Evolutionary conservation across 192 early-diverging fungal genomes (phyloP).

Genomic region (Polychytrium aggregatum): DNA sequence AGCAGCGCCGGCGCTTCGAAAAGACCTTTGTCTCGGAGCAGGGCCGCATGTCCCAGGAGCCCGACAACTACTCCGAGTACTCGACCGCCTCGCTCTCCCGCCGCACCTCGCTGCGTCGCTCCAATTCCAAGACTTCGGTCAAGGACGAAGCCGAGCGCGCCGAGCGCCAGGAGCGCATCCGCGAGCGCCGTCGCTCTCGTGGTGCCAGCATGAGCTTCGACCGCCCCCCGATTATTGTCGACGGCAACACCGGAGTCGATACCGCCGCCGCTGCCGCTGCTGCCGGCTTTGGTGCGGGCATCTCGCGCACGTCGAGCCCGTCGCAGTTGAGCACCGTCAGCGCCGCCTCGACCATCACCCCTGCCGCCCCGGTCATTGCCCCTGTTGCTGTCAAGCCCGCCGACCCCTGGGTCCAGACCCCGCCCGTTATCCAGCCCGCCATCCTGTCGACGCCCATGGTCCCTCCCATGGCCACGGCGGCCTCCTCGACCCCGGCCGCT

Average conservation of each 20-base stretch:
- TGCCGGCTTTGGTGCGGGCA: too few species aligned
- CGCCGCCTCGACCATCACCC: too few species aligned
- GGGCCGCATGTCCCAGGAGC: too few species aligned
- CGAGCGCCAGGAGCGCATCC: conserved; percentile 31
- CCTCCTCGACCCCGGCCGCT: not conserved
- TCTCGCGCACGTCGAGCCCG: too few species aligned
- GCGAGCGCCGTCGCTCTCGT: conserved; percentile 24
- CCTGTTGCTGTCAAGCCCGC: too few species aligned
- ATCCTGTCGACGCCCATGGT: not conserved
- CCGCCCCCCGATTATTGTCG: too few species aligned
- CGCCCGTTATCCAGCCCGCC: not conserved
- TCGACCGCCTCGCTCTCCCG: conserved; percentile 2
- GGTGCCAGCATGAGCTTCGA: not conserved
- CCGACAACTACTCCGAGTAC: too few species aligned
- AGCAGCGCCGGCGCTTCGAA: conserved; percentile 1
- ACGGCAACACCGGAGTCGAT: too few species aligned
- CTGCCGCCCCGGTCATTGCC: too few species aligned
- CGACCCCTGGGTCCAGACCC: not conserved
- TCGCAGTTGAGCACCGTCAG: too few species aligned
- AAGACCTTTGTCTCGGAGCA: too few species aligned
- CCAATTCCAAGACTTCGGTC: conserved; percentile 17
- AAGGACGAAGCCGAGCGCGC: conserved; percentile 23
- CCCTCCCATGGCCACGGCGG: not conserved
- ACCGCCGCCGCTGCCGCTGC: too few species aligned
- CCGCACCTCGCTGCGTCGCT: conserved; percentile 3